Conservation (phyloP, 83 land plant species). For the Diphasiastrum complanatum region DNA sequence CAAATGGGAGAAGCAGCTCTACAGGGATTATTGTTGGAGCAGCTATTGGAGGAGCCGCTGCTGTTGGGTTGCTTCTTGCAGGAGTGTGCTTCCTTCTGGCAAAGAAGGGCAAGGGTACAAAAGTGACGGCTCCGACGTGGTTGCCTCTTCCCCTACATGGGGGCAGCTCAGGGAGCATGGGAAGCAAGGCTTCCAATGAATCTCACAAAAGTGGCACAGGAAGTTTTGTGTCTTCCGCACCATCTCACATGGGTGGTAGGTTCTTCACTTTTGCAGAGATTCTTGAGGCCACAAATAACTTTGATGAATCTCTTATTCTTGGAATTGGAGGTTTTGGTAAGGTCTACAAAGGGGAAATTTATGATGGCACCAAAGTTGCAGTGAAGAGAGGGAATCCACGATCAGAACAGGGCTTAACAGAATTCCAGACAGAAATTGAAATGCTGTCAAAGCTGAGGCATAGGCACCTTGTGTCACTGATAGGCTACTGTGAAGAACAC, state of each 20-base stretch:
- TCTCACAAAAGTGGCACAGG: constrained; percentile 17
- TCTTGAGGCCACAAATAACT: constrained; percentile 48
- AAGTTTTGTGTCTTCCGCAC: background rate
- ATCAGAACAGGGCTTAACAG: constrained; percentile 53
- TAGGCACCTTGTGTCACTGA: constrained; percentile 51
- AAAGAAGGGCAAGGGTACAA: constrained; percentile 9
- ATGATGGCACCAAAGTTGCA: constrained; percentile 48
- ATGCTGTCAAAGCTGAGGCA: constrained; percentile 56
- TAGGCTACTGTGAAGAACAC: constrained; percentile 57
- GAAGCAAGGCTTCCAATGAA: constrained; percentile 29
- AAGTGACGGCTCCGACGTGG: constrained; percentile 36
- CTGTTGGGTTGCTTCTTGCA: constrained; percentile 13
- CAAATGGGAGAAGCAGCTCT: background rate
- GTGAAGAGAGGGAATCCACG: constrained; percentile 51
- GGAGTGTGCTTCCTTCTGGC: constrained; percentile 1
- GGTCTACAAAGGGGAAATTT: constrained; percentile 46
- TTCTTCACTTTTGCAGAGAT: constrained; percentile 35
- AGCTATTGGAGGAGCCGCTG: constrained; percentile 20
- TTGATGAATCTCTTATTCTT: constrained; percentile 42
- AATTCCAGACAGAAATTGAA: constrained; percentile 58
- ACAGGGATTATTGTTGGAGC: constrained; percentile 29
- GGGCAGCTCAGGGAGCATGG: constrained; percentile 14
- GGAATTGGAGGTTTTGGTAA: constrained; percentile 75
- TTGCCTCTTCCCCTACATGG: constrained; percentile 33
- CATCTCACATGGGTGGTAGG: constrained; percentile 22